Evolutionary conservation across 1,284 basidiomycete species (phyloP), one percentile per base, ranked within the genome.

Genomic region (Cryptococcus maquisensis): DNA sequence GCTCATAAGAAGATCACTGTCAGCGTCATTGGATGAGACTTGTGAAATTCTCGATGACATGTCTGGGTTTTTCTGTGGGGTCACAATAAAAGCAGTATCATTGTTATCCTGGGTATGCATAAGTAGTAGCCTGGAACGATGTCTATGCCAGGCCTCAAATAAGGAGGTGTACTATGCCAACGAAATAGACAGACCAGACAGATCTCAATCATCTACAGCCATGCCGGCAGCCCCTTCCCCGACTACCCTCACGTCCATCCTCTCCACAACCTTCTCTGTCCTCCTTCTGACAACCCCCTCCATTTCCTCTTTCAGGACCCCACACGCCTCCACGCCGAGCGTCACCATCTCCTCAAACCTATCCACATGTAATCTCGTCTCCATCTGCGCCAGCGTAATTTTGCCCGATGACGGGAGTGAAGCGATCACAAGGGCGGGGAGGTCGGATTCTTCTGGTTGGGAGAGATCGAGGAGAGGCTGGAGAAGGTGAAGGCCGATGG

Each of bases 321-420:
- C 80, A 12, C 86, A 84, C 7, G 87, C 92, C 55, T 92, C 85
- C 26, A 85, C 82, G 1, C 86, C 91, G 42, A 95, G 74, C 59
- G 79, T 78, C 61, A 98, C 84, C 68, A 97, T 85, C 69, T 94
- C 90, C 69, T 90, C 88, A 67, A 98, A 95, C 42, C 90, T 81
- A 67, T 95, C 92, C 13, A 94, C 86, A 67, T 93, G 91, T 57
- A 98, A 74, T n/a, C 94, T 80, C 13, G 92, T 96, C 77, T 98
- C 95, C 83, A 97, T 87, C 57, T 87, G 87, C 57, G 93, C 86
- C 21, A 98, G 80, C 4, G 90, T 90, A 43, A 97, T 84, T 63
- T 86, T 88, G 3, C 84, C 83, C 6, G 86, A 86, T 54, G 85
- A 82, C 1, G 95, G 93, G 80, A 97, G 84, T 26, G 90, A 81